Evolutionary conservation across 306 rosid genomes (phyloP), one percentile per base, ranked within the genome.

Genomic region (Castanea mollissima): DNA sequence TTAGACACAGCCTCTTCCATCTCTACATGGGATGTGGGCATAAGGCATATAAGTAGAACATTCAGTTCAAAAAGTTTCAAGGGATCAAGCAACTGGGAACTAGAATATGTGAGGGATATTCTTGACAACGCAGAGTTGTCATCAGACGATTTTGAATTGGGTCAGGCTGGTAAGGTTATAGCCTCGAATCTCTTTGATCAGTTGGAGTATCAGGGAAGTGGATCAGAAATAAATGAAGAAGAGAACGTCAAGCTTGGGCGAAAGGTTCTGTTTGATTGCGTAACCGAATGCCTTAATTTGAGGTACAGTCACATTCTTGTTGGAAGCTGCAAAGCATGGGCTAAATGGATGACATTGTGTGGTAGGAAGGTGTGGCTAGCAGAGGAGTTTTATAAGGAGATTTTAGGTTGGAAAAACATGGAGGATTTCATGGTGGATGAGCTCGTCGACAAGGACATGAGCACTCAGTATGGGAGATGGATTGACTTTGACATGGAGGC

Each of bases 401-500:
- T 94, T 58, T 51, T 62, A 71, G 78, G 88, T 60, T 87, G 88
- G 88, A 90, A 79, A 84, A 81, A 74, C 85, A 84, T 82, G 87
- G 92, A 79, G 73, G 99, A 91, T 55, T 72, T 64, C 63, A 81
- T 87, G 92, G 88, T 86, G 64, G 99, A 94, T 83, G 96, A 90
- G 80, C 91, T 92, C 74, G 91, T 94, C 19, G 73, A 52, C 75
- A 92, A 80, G 85, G 95, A 92, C 76, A 94, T 94, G 97, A 92
- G 96, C 89, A 87, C 83, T 35, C 83, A 81, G 60, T 38, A 16
- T 15, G 99, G 97, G 29, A 91, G 81, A 88, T 94, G 99, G 99
- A 82, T 90, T 10, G 86, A 90, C 87, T 90, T 91, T 54, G 85
- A 85, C 44, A 31, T 69, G 29, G 97, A 92, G 83, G 89, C 88